Conservation (phyloP, 2,329 filamentous ascomycete genomes). For the Colletotrichum sp. region DNA sequence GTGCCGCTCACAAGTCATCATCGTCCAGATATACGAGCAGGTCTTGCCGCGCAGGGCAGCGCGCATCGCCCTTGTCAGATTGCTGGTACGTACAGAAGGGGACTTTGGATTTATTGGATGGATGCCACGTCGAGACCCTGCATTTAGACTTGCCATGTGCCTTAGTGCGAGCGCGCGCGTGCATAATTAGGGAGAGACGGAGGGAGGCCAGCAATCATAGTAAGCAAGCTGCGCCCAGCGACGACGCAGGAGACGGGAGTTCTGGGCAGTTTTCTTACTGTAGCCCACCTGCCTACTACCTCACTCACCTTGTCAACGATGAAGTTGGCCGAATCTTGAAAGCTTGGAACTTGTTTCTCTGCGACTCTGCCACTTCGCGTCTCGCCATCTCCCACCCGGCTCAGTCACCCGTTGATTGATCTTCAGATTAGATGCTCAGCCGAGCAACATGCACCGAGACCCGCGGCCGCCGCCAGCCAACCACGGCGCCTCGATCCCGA, state of each 20-base stretch:
- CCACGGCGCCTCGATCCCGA: not conserved
- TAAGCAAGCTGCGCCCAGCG: not conserved
- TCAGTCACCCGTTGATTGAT: not conserved
- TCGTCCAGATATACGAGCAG: not conserved
- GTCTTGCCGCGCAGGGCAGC: not conserved
- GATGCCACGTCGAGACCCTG: not conserved
- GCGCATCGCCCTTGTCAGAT: not conserved
- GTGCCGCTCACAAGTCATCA: not conserved
- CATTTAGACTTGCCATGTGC: not conserved
- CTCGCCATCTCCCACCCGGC: not conserved
- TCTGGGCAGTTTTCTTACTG: not conserved
- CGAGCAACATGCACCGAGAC: not conserved
- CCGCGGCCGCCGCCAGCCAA: conserved; percentile 6
- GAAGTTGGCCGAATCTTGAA: not conserved
- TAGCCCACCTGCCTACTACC: not conserved
- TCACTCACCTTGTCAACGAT: not conserved
- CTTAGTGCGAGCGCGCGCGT: not conserved
- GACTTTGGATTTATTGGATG: not conserved
- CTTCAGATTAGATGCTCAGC: not conserved
- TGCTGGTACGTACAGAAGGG: not conserved
- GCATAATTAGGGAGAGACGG: not conserved
- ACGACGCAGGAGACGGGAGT: not conserved
- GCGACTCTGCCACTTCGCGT: not conserved
- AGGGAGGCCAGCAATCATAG: not conserved
- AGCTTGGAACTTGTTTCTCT: not conserved